A percentile compares a stretch with the other conserved stretches of the same genome.
Conservation (phyloP, 2,329 filamentous ascomycete genomes). For the Aspergillus quadrilineatus region DNA sequence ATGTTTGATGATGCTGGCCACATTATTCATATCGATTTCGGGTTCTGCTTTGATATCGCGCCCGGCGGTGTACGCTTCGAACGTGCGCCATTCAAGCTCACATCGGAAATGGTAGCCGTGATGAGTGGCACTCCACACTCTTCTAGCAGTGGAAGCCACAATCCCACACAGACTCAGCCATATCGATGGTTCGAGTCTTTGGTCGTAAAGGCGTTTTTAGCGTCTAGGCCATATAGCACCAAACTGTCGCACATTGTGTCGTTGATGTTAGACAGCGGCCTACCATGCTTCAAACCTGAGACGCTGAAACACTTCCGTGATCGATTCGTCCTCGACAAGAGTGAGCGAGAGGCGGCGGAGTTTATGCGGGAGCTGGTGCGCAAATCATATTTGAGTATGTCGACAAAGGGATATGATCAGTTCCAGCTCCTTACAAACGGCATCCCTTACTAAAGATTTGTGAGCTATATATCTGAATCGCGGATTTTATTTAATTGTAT, state of each 20-base stretch:
- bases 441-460: conserved; percentile 72
- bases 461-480: not conserved
- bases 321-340: conserved; percentile 88
- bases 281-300: conserved; percentile 97
- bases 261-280: conserved; percentile 91
- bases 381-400: conserved; percentile 87
- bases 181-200: conserved; percentile 97
- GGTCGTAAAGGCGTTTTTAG: conserved; percentile 92
- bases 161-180: conserved; percentile 70
- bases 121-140: conserved; percentile 72
- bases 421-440: conserved; percentile 97
- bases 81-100: conserved; percentile 96
- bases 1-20: conserved; percentile 98
- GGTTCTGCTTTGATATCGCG: conserved; percentile 98
- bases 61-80: conserved; percentile 97
- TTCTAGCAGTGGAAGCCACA: conserved; percentile 30
- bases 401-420: conserved; percentile 93
- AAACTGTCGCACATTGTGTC: conserved; percentile 87
- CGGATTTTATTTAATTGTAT: too few relatives aligned
- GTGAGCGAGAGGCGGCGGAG: conserved; percentile 87
- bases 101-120: conserved; percentile 95
- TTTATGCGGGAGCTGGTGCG: conserved; percentile 87
- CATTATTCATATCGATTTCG: conserved; percentile 98
- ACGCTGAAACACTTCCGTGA: conserved; percentile 90
- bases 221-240: conserved; percentile 78